These are phyloP conservation scores for Lizonia empirigonia DNA, from an alignment of 2,329 filamentous ascomycete species.

Conservation along the genomic window DNA sequence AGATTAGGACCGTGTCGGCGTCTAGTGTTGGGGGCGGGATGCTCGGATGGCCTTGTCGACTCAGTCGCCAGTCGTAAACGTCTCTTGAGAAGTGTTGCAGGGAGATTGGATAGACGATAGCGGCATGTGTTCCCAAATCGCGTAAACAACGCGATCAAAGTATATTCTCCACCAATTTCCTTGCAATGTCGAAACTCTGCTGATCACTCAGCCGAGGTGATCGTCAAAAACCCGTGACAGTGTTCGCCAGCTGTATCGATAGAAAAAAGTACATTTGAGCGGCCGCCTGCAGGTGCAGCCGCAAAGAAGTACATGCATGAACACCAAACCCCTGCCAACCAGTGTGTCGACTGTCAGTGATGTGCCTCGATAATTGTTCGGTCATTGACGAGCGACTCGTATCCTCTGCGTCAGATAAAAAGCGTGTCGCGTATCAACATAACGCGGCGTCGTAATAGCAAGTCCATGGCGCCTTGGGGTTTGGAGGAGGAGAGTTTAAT, in stretches of 20 bases:
- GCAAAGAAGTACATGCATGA: constrained; percentile 13
- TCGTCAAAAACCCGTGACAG: constrained; percentile 12
- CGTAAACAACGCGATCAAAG: constrained; percentile 17
- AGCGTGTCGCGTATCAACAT: not conserved
- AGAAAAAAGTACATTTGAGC: not conserved
- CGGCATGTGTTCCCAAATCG: constrained; percentile 1
- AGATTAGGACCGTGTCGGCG: constrained; percentile 6
- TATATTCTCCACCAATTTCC: constrained; percentile 14
- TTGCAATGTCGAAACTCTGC: constrained; percentile 11
- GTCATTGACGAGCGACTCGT: not conserved
- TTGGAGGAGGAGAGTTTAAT: not conserved
- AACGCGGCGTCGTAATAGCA: not conserved
- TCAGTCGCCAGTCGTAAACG: not conserved
- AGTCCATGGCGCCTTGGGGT: not conserved
- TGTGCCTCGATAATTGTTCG: not conserved
- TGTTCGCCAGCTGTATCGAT: constrained; percentile 13
- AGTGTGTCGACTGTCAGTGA: constrained; percentile 2
- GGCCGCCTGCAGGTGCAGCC: constrained; percentile 9
- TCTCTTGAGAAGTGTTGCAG: not conserved
- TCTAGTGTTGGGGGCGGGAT: constrained; percentile 3
- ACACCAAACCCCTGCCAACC: constrained; percentile 4
- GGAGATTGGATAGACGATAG: not conserved
- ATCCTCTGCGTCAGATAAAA: not conserved
- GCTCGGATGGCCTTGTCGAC: not conserved
- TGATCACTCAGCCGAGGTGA: constrained; percentile 12